Evolutionary conservation across 371 early-diverging fungal species (phyloP).

Genomic region (Gilbertella persicaria): DNA sequence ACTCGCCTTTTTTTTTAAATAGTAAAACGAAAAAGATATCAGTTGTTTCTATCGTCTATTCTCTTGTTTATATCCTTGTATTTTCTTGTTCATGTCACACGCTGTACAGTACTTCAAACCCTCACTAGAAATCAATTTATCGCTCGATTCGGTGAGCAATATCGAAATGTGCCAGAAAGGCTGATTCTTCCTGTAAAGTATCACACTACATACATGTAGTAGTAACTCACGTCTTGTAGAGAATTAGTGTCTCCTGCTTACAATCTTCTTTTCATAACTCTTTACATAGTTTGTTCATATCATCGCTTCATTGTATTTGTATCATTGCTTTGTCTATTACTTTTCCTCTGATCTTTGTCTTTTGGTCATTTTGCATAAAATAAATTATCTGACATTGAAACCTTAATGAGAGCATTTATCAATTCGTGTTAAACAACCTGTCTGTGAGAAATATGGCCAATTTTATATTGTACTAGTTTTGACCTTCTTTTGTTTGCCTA

Average conservation of each 20-base stretch:
- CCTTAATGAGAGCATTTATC: neutral
- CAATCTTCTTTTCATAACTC: neutral
- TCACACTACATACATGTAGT: neutral
- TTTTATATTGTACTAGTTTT: no score
- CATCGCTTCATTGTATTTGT: neutral
- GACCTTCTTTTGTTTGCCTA: no score
- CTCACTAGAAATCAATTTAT: neutral
- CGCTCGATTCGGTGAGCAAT: neutral
- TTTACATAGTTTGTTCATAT: no score
- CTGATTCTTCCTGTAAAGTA: neutral
- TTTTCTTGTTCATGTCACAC: neutral
- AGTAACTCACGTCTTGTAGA: neutral
- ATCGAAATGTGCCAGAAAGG: slow-evolving; percentile 1
- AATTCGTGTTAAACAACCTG: neutral
- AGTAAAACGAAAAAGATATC: neutral
- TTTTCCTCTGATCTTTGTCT: neutral
- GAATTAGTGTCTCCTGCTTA: neutral
- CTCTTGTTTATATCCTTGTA: neutral
- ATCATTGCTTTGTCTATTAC: neutral
- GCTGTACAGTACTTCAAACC: neutral
- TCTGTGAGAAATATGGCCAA: no score
- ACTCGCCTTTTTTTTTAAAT: neutral
- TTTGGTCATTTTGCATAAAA: neutral
- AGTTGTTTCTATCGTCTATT: neutral
- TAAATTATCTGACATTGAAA: neutral